Evolutionary conservation across 371 early-diverging fungal species (phyloP), one percentile per base, ranked within the genome.

Genomic region (Mucor piriformis): DNA sequence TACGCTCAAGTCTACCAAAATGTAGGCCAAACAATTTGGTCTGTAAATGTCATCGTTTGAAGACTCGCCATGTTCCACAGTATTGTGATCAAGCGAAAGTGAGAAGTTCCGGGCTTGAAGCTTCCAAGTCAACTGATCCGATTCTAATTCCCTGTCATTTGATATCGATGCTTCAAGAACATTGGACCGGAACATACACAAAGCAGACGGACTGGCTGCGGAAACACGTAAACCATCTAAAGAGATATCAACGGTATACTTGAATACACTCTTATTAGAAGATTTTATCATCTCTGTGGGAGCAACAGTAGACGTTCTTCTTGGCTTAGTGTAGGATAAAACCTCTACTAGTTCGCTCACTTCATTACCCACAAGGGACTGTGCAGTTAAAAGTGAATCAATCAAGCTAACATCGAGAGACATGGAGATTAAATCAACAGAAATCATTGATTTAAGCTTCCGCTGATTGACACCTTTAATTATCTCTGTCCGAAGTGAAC

Each of bases 331-430:
- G 52, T 87, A 91, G 8, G 87, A 59, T 15, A 90, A 50, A 1
- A 90, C 80, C 44, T 93, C 92, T 5, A 91, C 61, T 18, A 91
- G 69, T 43, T 94, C 94, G 56, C 86, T 92, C 40, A 91, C 63
- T 69, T 94, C 94, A 42, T 82, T 85, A 2, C 90, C 90, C 21
- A 94, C 69, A 0, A 91, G 68, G 2, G 89, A 88, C 47, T 92
- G 93, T 3, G 92, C 84, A 0, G 91, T 92, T 15, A 92, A 54
- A 20, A 94, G 67, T 32, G 92, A 88, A 51, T 92, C 91, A 56
- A 92, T 77, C 66, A 92, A 77, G 52, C 84, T 79, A n/a, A 81
- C 91, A 60, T 88, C 82, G 50, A 92, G 63, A 2, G 79, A 74
- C 59, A 88, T 67, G 20, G 87, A 83, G 7, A 92, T 79, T 61